Evolutionary conservation across 148 eudicot species (phyloP), one percentile per base, ranked within the genome.

Genomic region (Arctostaphylos glauca): DNA sequence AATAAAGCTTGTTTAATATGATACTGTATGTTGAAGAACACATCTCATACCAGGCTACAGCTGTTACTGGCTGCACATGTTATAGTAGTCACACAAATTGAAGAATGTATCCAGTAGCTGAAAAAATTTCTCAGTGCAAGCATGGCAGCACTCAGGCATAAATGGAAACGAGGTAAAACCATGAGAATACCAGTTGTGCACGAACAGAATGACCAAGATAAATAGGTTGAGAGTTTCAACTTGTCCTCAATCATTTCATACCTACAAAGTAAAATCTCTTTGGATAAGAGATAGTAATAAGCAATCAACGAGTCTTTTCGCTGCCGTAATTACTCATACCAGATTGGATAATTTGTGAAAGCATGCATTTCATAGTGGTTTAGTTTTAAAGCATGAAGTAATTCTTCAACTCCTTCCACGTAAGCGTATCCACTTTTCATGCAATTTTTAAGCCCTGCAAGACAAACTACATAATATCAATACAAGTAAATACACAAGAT

Each of bases 181-280:
- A 72, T 47, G 64, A 74, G 43, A 8, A 62, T 85, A 95, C 98
- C 98, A 82, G 87, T 83, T 80, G 74, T 82, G 86, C 92, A 95
- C 54, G 98, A 95, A 87, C 98, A 94, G 83, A 95, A 95, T 74
- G 98, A 94, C 98, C 98, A 95, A 67, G 96, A 91, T 83, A 95
- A 85, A 90, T 92, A 95, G 44, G 86, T 82, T 48, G 98, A 92
- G 72, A 95, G 94, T 80, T 92, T 91, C 86, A 95, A 89, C 86
- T 95, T 94, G 64, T 95, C 98, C 81, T 95, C 98, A 74, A 95
- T 95, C 89, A 95, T 85, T 87, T 90, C 83, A 77, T 90, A 94
- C 98, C 98, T 95, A 83, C 83, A 84, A 81, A 82, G 73, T 25
- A 19, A 77, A 53, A 83, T 4, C 23, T 38, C 43, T 62, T 9